These are phyloP conservation scores for Debaryomyces subglobosus DNA, from an alignment of 1,139 yeast species.

Conservation along the genomic window DNA sequence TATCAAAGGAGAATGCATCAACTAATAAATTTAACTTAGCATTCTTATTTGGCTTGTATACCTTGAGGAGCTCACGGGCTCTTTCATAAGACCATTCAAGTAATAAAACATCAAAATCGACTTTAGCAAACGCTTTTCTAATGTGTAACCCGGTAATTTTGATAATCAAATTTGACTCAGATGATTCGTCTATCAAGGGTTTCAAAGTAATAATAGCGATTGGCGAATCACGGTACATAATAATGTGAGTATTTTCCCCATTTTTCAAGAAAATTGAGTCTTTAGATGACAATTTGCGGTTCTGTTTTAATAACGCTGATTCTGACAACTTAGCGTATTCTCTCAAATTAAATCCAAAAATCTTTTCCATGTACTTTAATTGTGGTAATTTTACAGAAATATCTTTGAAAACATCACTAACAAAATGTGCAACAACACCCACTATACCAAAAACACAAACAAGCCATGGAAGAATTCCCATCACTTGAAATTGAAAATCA, in stretches of 20 bases:
- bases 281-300: conserved; percentile 23
- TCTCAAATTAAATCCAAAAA: conserved; percentile 59
- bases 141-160: conserved; percentile 61
- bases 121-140: conserved; percentile 63
- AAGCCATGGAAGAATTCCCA: conserved; percentile 29
- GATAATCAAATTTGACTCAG: conserved; percentile 44
- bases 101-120: conserved; percentile 64
- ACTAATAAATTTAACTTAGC: conserved; percentile 40
- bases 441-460: conserved; percentile 28
- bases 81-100: conserved; percentile 61
- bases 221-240: conserved; percentile 66
- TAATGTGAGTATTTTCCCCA: conserved; percentile 54
- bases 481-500: conserved; percentile 30
- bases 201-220: conserved; percentile 58
- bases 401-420: conserved; percentile 49
- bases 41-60: conserved; percentile 25
- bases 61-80: conserved; percentile 44
- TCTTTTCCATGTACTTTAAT: conserved; percentile 34
- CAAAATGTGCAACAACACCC: conserved; percentile 30
- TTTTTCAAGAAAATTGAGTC: conserved; percentile 29
- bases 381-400: conserved; percentile 45
- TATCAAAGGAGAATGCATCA: conserved; percentile 59
- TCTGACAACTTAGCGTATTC: conserved; percentile 41
- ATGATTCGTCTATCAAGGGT: conserved; percentile 39
- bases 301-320: conserved; percentile 23